These are phyloP conservation scores for Camillea tinctor DNA, from an alignment of 2,329 filamentous ascomycete species.

Conservation along the genomic window DNA sequence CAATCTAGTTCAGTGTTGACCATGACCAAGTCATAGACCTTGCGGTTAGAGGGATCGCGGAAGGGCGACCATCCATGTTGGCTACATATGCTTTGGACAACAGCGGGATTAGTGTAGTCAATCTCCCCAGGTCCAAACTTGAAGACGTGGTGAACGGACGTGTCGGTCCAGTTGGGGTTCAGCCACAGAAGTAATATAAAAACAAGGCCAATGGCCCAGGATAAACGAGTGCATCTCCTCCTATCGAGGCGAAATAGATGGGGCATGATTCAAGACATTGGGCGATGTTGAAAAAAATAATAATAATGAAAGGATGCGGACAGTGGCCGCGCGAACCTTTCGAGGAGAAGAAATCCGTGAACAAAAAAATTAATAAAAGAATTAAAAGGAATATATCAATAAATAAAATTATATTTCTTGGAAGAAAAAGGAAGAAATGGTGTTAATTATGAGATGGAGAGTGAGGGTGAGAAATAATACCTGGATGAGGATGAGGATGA, in stretches of 20 bases:
- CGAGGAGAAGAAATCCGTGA: too few relatives aligned
- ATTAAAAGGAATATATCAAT: too few relatives aligned
- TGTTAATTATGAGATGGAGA: too few relatives aligned
- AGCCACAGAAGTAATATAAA: conserved; percentile 28
- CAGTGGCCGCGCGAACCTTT: background rate
- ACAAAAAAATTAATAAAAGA: too few relatives aligned
- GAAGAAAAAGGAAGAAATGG: too few relatives aligned
- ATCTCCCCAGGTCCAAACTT: conserved; percentile 22
- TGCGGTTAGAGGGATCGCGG: conserved; percentile 36
- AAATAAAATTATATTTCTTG: too few relatives aligned
- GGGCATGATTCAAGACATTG: conserved; percentile 11
- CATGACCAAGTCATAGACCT: conserved; percentile 62
- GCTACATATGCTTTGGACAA: conserved; percentile 32
- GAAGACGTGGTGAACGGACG: conserved; percentile 26
- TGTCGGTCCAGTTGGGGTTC: conserved; percentile 31
- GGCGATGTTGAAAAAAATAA: background rate
- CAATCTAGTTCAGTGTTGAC: conserved; percentile 64
- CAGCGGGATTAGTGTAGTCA: conserved; percentile 20
- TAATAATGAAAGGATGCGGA: background rate
- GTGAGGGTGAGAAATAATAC: too few relatives aligned
- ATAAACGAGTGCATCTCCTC: conserved; percentile 21
- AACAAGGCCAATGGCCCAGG: conserved; percentile 12
- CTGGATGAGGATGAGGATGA: too few relatives aligned
- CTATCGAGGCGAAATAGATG: conserved; percentile 16
- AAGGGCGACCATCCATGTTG: conserved; percentile 40